Evolutionary conservation across 768 basidiomycete species (phyloP), one percentile per base, ranked within the genome.

Genomic region (Dioszegia hungarica): DNA sequence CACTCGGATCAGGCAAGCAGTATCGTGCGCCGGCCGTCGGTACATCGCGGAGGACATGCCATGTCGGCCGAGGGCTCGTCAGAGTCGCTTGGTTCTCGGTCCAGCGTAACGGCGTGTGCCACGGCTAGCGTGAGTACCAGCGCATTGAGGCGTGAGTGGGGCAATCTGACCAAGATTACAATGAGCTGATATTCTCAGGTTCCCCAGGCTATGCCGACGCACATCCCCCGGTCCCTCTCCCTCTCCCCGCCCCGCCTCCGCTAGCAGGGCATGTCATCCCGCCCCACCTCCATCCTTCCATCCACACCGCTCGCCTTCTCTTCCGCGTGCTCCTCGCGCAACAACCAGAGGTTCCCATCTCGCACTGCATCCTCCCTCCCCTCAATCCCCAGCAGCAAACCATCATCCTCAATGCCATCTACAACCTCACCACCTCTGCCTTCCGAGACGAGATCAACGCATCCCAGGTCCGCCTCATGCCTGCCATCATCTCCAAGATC

Each of bases 321-420:
- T 57, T 63, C 24, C 39, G 52, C 17, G 55, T 49, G 6, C 38
- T 67, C 4, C 52, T 52, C 34, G 50, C 57, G 44, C 28, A 51
- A 24, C 50, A 54, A 31, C 33, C 59, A 5, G 45, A 49, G n/a
- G 44, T 36, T 8, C 41, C 60, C 17, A 17, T 59, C n/a, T 51
- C 59, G 2, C 47, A 51, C 17, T 51, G 36, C 49, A 17, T 44
- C 8, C 40, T 67, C 19, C 62, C 62, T 19, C 24, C 37, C 19
- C 47, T 61, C n/a, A 43, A 37, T 6, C 54, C 57, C 5, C 22
- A 41, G 10, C 57, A 61, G 33, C 62, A 63, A 31, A 54, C 46
- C 22, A 51, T 61, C 59, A 15, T 67, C 10, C 40, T 67, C 14
- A 51, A 51, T 3, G 65, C 62, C n/a, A 38, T 67, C 20, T 58